These are phyloP conservation scores for Hymenoscyphus linearis DNA, from an alignment of 2,329 filamentous ascomycete genomes.

Conservation along the genomic window DNA sequence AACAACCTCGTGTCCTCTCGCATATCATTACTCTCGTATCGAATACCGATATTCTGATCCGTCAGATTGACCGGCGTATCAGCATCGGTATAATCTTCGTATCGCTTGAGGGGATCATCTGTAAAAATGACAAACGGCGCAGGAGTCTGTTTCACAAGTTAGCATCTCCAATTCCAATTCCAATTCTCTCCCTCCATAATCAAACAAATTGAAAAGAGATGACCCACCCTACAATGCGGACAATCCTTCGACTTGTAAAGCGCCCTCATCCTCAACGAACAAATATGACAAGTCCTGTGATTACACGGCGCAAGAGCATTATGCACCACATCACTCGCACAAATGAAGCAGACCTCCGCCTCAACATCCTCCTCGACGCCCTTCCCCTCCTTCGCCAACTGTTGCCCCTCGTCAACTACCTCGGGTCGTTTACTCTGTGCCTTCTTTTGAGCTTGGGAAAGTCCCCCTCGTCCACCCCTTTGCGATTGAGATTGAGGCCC, in stretches of 20 bases:
- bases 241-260: conserved; percentile 96
- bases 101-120: conserved; percentile 74
- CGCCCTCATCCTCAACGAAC: conserved; percentile 81
- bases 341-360: conserved; percentile 93
- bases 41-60: conserved; percentile 85
- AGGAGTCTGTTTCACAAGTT: conserved; percentile 47
- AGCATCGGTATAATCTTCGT: conserved; percentile 68
- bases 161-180: conserved; percentile 3
- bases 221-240: conserved; percentile 82
- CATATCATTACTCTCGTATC: conserved; percentile 83
- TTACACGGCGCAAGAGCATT: conserved; percentile 90
- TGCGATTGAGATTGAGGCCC: not conserved
- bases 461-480: conserved; percentile 18
- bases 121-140: conserved; percentile 87
- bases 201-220: not conserved
- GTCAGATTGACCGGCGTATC: conserved; percentile 65
- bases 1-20: conserved; percentile 85
- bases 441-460: conserved; percentile 6
- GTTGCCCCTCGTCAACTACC: conserved; percentile 1
- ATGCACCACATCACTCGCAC: conserved; percentile 83
- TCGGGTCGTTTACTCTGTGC: not conserved
- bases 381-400: conserved; percentile 5
- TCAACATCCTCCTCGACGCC: conserved; percentile 46
- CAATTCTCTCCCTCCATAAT: too few species aligned
- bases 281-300: conserved; percentile 95